Evolutionary conservation across 495 filamentous ascomycete genomes (phyloP).

Genomic region (Neurospora sp.): DNA sequence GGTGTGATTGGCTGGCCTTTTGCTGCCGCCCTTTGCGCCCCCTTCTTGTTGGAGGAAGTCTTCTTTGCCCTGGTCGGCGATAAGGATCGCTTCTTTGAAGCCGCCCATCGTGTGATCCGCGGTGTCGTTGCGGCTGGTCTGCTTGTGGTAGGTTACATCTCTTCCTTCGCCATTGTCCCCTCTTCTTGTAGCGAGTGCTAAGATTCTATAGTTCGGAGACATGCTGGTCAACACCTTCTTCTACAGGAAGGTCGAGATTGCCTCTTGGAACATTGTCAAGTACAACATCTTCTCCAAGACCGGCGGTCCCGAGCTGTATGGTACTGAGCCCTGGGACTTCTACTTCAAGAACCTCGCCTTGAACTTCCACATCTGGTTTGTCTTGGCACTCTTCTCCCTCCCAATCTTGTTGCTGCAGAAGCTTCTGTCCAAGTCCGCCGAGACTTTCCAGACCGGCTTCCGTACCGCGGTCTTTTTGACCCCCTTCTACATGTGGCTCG

Average conservation of each 20-base stretch:
- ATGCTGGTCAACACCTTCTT: constrained; percentile 65
- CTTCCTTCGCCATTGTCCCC: constrained; percentile 1
- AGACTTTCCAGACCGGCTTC: constrained; percentile 41
- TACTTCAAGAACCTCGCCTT: constrained; percentile 85
- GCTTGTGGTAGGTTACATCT: constrained; percentile 52
- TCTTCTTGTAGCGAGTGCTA: constrained; percentile 8
- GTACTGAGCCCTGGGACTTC: constrained; percentile 94
- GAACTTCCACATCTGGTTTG: constrained; percentile 93
- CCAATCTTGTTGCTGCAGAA: constrained; percentile 49
- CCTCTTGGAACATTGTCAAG: constrained; percentile 84
- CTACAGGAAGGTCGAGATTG: constrained; percentile 64
- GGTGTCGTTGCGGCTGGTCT: constrained; percentile 56
- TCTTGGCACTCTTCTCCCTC: constrained; percentile 64
- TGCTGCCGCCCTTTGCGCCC: constrained; percentile 68
- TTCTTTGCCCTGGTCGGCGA: constrained; percentile 49
- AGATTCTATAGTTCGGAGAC: constrained; percentile 36
- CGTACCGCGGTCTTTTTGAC: constrained; percentile 65
- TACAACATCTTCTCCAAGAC: constrained; percentile 86
- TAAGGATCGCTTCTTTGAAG: constrained; percentile 44
- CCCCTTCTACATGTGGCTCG: constrained; percentile 93
- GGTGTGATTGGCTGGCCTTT: constrained; percentile 94
- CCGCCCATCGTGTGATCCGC: constrained; percentile 48
- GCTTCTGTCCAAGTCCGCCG: constrained; percentile 26
- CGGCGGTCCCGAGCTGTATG: constrained; percentile 86
- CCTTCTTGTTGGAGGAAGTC: constrained; percentile 70